Evolutionary conservation across 805 yeast genomes (phyloP).

Genomic region (Monosporozyma yasuniensis): DNA sequence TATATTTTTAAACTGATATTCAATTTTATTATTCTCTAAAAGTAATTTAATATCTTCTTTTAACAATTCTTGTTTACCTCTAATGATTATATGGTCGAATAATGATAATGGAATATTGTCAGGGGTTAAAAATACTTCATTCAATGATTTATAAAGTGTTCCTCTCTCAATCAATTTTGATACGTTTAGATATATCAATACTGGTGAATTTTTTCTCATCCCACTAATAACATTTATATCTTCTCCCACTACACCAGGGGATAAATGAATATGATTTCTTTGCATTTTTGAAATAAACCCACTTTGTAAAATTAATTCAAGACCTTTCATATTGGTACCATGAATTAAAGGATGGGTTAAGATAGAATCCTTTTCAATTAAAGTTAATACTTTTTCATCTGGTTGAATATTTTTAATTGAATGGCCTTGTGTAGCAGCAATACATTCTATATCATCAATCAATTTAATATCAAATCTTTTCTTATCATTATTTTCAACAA

Average conservation of each 20-base stretch:
- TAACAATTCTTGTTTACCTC: not conserved
- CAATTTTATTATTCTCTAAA: conserved; percentile 6
- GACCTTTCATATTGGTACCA: conserved; percentile 56
- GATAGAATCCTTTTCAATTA: conserved; percentile 37
- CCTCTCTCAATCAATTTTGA: conserved; percentile 18
- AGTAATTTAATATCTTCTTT: conserved; percentile 1
- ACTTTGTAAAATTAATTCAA: conserved; percentile 38
- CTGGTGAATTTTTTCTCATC: conserved; percentile 46
- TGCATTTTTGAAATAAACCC: conserved; percentile 61
- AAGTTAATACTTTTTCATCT: conserved; percentile 36
- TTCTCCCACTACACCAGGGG: conserved; percentile 44
- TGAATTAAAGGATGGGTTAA: conserved; percentile 47
- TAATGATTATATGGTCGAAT: conserved; percentile 19
- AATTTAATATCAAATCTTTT: conserved; percentile 50
- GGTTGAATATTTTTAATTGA: conserved; percentile 40
- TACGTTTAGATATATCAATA: conserved; percentile 55
- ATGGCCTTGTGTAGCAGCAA: conserved; percentile 96
- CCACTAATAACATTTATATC: conserved; percentile 57
- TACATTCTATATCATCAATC: conserved; percentile 23
- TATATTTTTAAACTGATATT: conserved; percentile 7
- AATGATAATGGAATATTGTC: conserved; percentile 38
- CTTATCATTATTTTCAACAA: conserved; percentile 62
- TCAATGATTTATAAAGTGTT: conserved; percentile 51
- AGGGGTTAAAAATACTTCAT: conserved; percentile 63
- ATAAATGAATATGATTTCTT: conserved; percentile 81